phyloP scores from a whole-genome alignment of 306 rosid genomes.

The Potentilla sterilis region DNA sequence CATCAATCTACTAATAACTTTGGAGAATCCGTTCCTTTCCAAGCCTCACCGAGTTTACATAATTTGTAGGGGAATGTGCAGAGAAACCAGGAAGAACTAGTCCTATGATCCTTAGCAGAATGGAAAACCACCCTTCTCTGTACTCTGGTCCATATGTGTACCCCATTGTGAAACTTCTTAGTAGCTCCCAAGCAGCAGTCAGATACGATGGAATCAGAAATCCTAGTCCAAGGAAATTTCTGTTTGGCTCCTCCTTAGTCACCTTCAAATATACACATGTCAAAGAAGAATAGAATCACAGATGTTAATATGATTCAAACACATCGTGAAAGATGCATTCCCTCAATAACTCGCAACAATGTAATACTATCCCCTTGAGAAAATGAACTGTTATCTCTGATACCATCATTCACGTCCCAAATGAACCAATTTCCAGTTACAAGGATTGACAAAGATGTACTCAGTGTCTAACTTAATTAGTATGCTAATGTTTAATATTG shows the following conservation, averaged over 20 bases:
- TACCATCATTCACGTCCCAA: no score
- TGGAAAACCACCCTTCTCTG: constrained; percentile 62
- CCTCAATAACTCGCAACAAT: background rate
- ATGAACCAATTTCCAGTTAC: background rate
- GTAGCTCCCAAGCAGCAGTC: constrained; percentile 72
- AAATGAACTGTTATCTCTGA: background rate
- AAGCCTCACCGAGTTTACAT: constrained; percentile 60
- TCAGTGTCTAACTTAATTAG: background rate
- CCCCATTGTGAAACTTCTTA: constrained; percentile 55
- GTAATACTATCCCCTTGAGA: background rate
- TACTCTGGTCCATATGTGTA: constrained; percentile 57
- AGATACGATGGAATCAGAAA: constrained; percentile 41
- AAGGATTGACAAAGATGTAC: background rate
- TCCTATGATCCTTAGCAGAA: constrained; percentile 47
- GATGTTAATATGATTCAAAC: background rate
- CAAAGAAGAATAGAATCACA: constrained; percentile 14
- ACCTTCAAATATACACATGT: constrained; percentile 37
- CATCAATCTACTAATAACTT: background rate
- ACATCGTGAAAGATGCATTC: background rate
- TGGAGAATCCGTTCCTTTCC: constrained; percentile 38
- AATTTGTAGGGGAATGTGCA: constrained; percentile 60
- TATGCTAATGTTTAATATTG: background rate
- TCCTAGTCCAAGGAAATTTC: constrained; percentile 52
- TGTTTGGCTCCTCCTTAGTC: constrained; percentile 66
- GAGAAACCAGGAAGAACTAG: constrained; percentile 63